These are phyloP conservation scores for Candida vartiovaarae DNA, from an alignment of 805 yeast genomes.

Conservation along the genomic window DNA sequence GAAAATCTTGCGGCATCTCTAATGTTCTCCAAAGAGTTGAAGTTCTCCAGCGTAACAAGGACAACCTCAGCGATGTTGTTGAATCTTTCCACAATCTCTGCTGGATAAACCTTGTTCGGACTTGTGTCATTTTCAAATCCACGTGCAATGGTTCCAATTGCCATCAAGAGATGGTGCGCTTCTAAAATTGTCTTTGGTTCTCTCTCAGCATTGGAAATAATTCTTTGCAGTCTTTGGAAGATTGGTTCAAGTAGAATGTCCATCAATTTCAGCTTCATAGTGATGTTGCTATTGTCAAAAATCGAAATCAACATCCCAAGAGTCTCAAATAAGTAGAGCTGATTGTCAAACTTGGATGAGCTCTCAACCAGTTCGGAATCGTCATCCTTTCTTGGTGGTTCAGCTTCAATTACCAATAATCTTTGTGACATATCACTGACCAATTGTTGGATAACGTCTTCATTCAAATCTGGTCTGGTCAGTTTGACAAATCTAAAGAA, in stretches of 20 bases:
- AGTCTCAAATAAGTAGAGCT: constrained; percentile 78
- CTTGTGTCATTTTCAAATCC: constrained; percentile 49
- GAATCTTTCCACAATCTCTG: constrained; percentile 41
- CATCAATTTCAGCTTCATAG: constrained; percentile 36
- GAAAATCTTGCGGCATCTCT: constrained; percentile 86
- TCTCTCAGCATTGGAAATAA: constrained; percentile 40
- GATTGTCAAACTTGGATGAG: constrained; percentile 62
- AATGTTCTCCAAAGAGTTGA: constrained; percentile 56
- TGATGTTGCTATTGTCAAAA: constrained; percentile 38
- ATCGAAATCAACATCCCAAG: constrained; percentile 67
- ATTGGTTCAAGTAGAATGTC: constrained; percentile 71
- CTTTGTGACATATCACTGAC: constrained; percentile 53
- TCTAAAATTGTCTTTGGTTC: constrained; percentile 50
- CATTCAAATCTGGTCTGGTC: constrained; percentile 59
- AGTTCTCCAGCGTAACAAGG: constrained; percentile 71
- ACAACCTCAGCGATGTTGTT: constrained; percentile 75
- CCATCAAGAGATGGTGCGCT: constrained; percentile 81
- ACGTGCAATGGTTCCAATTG: constrained; percentile 83
- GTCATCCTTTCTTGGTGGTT: constrained; percentile 40
- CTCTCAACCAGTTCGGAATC: constrained; percentile 45
- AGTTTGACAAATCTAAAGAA: constrained; percentile 76
- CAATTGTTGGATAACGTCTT: constrained; percentile 44
- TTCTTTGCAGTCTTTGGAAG: constrained; percentile 60
- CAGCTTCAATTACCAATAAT: constrained; percentile 55
- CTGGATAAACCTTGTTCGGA: constrained; percentile 27